These are phyloP conservation scores for Yamadazyma siamensis DNA, from an alignment of 1,139 yeast genomes.

Conservation along the genomic window DNA sequence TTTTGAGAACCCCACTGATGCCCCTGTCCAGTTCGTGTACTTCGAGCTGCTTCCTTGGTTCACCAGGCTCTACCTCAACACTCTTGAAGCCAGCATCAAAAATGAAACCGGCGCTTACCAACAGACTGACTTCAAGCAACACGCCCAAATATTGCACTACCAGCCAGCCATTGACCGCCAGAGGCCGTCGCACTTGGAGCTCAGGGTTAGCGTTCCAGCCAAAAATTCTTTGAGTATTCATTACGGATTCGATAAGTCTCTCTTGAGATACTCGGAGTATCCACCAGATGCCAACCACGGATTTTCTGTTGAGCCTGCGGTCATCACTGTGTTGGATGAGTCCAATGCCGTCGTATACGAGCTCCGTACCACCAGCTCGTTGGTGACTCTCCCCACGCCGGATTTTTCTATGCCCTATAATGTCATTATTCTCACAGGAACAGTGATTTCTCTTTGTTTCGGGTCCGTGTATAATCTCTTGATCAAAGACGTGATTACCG, in stretches of 20 bases:
- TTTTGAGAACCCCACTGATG: constrained; percentile 51
- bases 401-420: constrained; percentile 99
- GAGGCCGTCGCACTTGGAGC: constrained; percentile 83
- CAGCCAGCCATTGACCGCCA: constrained; percentile 76
- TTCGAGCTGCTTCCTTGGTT: constrained; percentile 93
- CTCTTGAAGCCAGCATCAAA: constrained; percentile 33
- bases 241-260: constrained; percentile 82
- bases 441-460: constrained; percentile 88
- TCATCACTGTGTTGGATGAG: constrained; percentile 51
- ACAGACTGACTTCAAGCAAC: constrained; percentile 9
- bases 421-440: constrained; percentile 90
- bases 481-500: constrained; percentile 72
- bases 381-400: constrained; percentile 90
- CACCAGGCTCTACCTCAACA: constrained; percentile 77
- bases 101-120: constrained; percentile 21
- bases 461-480: constrained; percentile 82
- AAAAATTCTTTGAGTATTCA: constrained; percentile 58
- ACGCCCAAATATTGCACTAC: constrained; percentile 55
- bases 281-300: constrained; percentile 99
- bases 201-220: constrained; percentile 63
- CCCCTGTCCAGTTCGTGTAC: constrained; percentile 52
- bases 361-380: constrained; percentile 77
- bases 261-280: constrained; percentile 82
- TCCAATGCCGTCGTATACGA: constrained; percentile 40
- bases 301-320: constrained; percentile 89